Percentiles rank a stretch among this genome's conserved stretches.
These are phyloP conservation scores for Skeletonema costatum DNA, from an alignment of 108 stramenopile species.

Conservation along the genomic window DNA sequence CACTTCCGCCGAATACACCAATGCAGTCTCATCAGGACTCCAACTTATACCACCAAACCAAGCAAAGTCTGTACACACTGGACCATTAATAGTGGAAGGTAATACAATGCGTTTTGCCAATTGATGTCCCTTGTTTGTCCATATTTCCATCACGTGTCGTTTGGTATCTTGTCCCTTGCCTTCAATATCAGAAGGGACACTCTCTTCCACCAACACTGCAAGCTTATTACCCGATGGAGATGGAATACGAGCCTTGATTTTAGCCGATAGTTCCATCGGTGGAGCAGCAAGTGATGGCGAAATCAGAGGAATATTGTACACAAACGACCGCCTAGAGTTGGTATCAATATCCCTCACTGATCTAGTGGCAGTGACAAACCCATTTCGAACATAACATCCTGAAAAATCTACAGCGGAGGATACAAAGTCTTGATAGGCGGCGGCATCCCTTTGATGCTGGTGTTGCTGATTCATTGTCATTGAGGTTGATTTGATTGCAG, in stretches of 20 bases:
- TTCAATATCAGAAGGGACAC: conserved; percentile 13
- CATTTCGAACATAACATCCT: conserved; percentile 50
- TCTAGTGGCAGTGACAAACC: conserved; percentile 51
- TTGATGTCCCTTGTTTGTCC: conserved; percentile 49
- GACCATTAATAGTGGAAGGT: conserved; percentile 55
- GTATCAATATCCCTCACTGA: conserved; percentile 76
- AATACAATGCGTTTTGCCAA: conserved; percentile 57
- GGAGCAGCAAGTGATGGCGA: conserved; percentile 31
- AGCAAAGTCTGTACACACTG: conserved; percentile 58
- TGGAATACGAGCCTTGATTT: conserved; percentile 63
- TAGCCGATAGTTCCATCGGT: conserved; percentile 56
- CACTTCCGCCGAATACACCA: conserved; percentile 75
- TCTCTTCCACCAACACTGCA: conserved; percentile 53
- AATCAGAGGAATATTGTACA: conserved; percentile 55
- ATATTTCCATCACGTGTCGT: conserved; percentile 65
- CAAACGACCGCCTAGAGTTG: conserved; percentile 53
- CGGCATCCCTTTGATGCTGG: conserved; percentile 28
- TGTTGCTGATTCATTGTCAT: neutral
- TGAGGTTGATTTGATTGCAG: neutral
- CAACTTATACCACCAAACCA: conserved; percentile 74
- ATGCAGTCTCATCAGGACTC: conserved; percentile 60
- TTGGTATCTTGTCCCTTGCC: conserved; percentile 14
- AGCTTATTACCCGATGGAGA: conserved; percentile 71
- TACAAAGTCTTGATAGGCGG: conserved; percentile 58
- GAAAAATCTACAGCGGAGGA: conserved; percentile 74